Percentiles rank a stretch among this genome's conserved stretches.
These are phyloP conservation scores for Phtheirospermum japonicum DNA, from an alignment of 257 asterid species.

Conservation along the genomic window DNA sequence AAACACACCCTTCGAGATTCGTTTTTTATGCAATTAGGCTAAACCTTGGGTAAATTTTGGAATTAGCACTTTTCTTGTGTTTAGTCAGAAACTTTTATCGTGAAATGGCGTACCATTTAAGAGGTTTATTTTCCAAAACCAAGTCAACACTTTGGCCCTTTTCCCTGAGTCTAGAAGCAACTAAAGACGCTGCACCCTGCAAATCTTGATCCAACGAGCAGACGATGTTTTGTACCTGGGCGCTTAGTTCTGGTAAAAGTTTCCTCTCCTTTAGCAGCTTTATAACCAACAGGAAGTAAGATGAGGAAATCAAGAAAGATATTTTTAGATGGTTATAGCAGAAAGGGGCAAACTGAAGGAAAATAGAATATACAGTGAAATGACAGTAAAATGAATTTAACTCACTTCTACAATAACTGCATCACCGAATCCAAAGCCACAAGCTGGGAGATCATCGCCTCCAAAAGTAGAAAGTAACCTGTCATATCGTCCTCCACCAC, in stretches of 20 bases:
- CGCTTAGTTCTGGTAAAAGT: too few relatives aligned
- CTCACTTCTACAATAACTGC: slow-evolving; percentile 99
- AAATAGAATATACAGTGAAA: too few relatives aligned
- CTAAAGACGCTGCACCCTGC: too few relatives aligned
- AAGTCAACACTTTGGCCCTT: slow-evolving; percentile 83
- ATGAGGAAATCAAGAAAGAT: slow-evolving; percentile 21
- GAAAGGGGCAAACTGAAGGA: slow-evolving; percentile 5
- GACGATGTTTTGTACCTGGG: too few relatives aligned
- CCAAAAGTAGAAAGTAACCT: slow-evolving; percentile 80
- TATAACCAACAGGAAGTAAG: slow-evolving; percentile 23
- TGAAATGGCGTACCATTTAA: slow-evolving; percentile 62
- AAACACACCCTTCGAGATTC: background rate
- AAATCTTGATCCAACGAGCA: too few relatives aligned
- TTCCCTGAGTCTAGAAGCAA: slow-evolving; percentile 82
- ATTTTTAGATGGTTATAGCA: slow-evolving; percentile 15
- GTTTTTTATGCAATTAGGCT: background rate
- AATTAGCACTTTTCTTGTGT: too few relatives aligned
- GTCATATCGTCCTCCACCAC: slow-evolving; percentile 98
- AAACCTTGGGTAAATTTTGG: background rate
- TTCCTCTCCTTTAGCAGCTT: too few relatives aligned
- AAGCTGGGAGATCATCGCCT: slow-evolving; percentile 92
- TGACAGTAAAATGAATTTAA: slow-evolving; percentile 41
- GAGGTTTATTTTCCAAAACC: slow-evolving; percentile 88
- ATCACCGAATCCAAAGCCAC: slow-evolving; percentile 99
- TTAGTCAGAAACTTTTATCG: background rate